Evolutionary conservation across 768 basidiomycete genomes (phyloP).

Genomic region (Cantharellus anzutake): DNA sequence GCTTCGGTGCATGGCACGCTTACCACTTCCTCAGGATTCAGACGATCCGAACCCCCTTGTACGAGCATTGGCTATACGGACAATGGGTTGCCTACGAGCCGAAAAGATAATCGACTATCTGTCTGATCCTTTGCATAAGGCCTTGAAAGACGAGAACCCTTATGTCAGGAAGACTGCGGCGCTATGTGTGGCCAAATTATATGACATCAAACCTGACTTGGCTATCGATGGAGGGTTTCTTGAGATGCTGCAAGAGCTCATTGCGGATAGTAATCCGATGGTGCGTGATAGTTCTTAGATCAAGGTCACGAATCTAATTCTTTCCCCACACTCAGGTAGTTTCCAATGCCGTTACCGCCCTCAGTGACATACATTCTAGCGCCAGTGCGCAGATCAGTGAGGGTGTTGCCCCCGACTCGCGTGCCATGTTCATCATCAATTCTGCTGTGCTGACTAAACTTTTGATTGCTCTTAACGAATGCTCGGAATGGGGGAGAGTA

Average conservation of each 20-base stretch:
- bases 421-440: slow-evolving; percentile 70
- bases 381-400: slow-evolving; percentile 18
- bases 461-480: slow-evolving; percentile 89
- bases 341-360: slow-evolving; percentile 84
- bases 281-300: slow-evolving; percentile 23
- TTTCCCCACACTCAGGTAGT: slow-evolving; percentile 48
- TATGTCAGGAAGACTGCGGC: slow-evolving; percentile 98
- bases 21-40: slow-evolving; percentile 38
- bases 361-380: slow-evolving; percentile 73
- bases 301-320: not conserved
- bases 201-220: slow-evolving; percentile 89
- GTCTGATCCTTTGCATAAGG: slow-evolving; percentile 84
- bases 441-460: slow-evolving; percentile 67
- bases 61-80: slow-evolving; percentile 87
- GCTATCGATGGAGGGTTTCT: slow-evolving; percentile 92
- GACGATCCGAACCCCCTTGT: slow-evolving; percentile 95
- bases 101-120: slow-evolving; percentile 99
- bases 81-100: slow-evolving; percentile 92
- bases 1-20: not conserved
- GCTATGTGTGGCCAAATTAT: slow-evolving; percentile 90
- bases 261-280: slow-evolving; percentile 94
- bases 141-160: slow-evolving; percentile 86
- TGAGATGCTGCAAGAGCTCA: slow-evolving; percentile 76
- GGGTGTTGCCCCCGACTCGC: slow-evolving; percentile 10
- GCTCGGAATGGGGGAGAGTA: slow-evolving; percentile 97